Base-by-base conservation (phyloP, 768 basidiomycete species). In the Mycena epipterygia region DNA sequence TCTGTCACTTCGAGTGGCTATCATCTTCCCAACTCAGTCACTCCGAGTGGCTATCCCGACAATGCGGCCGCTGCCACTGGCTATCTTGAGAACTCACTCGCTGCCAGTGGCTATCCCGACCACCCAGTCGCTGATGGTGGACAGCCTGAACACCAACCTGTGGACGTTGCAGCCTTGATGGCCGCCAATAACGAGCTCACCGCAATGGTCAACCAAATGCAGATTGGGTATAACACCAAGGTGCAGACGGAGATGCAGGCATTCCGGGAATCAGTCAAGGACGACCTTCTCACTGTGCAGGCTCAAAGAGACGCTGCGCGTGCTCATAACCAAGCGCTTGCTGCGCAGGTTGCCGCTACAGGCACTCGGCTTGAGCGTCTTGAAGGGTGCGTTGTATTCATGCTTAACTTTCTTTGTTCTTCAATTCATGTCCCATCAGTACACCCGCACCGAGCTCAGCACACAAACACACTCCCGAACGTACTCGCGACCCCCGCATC, bases 401-500 rank as follows among this genome's bases (percentile, higher is more conserved):
- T 48, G 1, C 35, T 46, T 41, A 19, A 37, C 35, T 42, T 37
- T 33, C 42, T 35, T 56, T 27, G n/a, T 33, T 21, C 52, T 33
- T n/a, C 21, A 19, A 53, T 13, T 32, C 21, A n/a, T 16, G 37
- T 35, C 14, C 33, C 32, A 19, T 35, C 32, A 32, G 32, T 53
- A 8, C 29, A 21, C 14, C 32, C 32, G 19, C 17, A 17, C n/a
- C n/a, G n/a, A n/a, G n/a, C n/a, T n/a, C n/a, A n/a, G n/a, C n/a
- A n/a, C n/a, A n/a, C n/a, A n/a, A n/a, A n/a, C n/a, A n/a, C n/a
- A n/a, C n/a, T 6, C 29, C 29, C 29, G 29, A 44, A 35, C 53
- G 12, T 42, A 30, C 51, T 64, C 29, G 39, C 17, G 62, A 53
- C 48, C 51, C 62, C 17, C 62, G 62, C 62, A 2, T 17, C 52